Conservation (phyloP, 2,329 filamentous ascomycete genomes). For the Apiospora koreana region DNA sequence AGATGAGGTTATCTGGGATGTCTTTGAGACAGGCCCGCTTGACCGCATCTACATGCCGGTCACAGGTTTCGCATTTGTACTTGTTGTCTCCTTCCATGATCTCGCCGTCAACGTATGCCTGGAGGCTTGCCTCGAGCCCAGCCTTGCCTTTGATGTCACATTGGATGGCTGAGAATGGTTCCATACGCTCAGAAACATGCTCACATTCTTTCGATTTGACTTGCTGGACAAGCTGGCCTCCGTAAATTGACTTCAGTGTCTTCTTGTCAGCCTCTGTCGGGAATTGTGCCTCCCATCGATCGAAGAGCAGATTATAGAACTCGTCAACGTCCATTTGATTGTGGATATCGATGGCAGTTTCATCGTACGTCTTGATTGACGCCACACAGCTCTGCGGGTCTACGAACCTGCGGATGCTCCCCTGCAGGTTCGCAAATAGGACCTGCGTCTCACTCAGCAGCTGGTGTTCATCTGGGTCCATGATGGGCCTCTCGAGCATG, state of each 20-base stretch:
- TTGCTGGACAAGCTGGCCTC: conserved; percentile 89
- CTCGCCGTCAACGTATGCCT: conserved; percentile 95
- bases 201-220: conserved; percentile 93
- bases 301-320: conserved; percentile 93
- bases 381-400: conserved; percentile 73
- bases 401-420: conserved; percentile 71
- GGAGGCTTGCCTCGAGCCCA: conserved; percentile 80
- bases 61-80: conserved; percentile 93
- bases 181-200: conserved; percentile 87
- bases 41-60: conserved; percentile 86
- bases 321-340: conserved; percentile 98
- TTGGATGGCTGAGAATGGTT: conserved; percentile 92
- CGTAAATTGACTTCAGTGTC: conserved; percentile 80
- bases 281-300: conserved; percentile 86
- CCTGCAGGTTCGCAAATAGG: conserved; percentile 84
- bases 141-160: conserved; percentile 94
- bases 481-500: conserved; percentile 66
- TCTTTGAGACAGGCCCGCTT: conserved; percentile 92
- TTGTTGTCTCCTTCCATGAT: conserved; percentile 98
- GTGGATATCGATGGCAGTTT: conserved; percentile 78
- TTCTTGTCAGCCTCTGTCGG: conserved; percentile 67
- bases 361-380: conserved; percentile 81
- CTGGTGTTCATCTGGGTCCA: conserved; percentile 59
- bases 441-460: conserved; percentile 77
- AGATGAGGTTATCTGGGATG: conserved; percentile 90